Evolutionary conservation across 257 asterid genomes (phyloP), one percentile per base, ranked within the genome.

Genomic region (Scutellaria barbata): DNA sequence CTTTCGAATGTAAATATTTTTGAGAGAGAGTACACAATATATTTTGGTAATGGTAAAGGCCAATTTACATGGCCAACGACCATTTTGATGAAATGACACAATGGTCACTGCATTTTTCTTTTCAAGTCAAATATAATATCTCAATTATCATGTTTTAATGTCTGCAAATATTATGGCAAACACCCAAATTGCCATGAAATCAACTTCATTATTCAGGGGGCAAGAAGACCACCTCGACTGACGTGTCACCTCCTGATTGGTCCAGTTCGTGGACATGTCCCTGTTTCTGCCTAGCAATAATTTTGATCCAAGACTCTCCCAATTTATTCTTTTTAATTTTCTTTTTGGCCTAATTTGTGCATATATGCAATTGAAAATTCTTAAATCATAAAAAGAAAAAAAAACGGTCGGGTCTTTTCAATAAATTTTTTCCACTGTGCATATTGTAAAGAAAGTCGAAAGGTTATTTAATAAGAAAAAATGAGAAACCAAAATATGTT

Each of bases 241-340:
- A 78, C 77, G 86, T 72, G 81, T 63, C 53, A 3, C 5, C 13
- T 13, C 13, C 0, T 5, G 14, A 78, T 73, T 75, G 79, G 69
- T 60, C 51, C 4, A 4, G 37, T 53, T 63, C 12, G 12, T 43
- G 10, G 25, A 46, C 81, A 71, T 77, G 76, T 74, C 74, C 74
- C 72, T 77, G 76, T 74, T 77, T 72, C 72, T 77, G 61, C 79
- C 79, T 68, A 71, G 67, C 76, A 74, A 74, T 80, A 67, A 71
- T 77, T 60, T 65, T 37, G 14, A 77, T 43, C 72, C 43, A 51
- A 1, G 12, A 16, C 17, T 46, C 50, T 68, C 30, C 33, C 14
- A 46, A 59, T 13, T 7, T 18, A 10, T 69, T 33, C 51, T 45
- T 13, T n/a, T 33, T 9, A 8, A 56, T 47, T 41, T 22, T 7